phyloP scores from a whole-genome alignment of 2,329 filamentous ascomycete genomes.

The Fusarium sp. region DNA sequence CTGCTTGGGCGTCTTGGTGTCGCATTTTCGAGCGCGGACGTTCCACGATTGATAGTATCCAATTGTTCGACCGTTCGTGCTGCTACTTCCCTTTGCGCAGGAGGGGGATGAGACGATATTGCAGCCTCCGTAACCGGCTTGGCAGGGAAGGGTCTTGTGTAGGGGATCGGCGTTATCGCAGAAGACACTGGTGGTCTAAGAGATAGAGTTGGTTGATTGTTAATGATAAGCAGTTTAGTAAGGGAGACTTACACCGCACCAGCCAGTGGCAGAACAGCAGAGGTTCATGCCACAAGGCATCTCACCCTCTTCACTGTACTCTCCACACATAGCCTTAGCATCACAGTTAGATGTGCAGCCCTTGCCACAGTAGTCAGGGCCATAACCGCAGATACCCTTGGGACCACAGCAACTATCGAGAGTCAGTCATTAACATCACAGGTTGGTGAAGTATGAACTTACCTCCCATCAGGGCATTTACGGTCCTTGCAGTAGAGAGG shows the following conservation, averaged over 20 bases:
- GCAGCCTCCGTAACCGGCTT: constrained; percentile 14
- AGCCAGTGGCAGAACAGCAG: constrained; percentile 5
- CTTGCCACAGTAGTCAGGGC: constrained; percentile 3
- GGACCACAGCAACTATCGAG: background rate
- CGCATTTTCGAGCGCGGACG: constrained; percentile 12
- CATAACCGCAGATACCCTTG: constrained; percentile 1
- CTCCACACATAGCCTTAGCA: constrained; percentile 13
- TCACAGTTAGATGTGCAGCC: constrained; percentile 36
- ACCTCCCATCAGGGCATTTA: constrained; percentile 1
- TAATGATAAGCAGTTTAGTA: rapidly evolving
- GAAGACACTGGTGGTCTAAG: background rate
- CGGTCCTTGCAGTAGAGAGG: constrained; percentile 16
- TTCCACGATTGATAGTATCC: constrained; percentile 35
- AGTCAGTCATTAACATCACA: background rate
- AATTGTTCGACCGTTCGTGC: constrained; percentile 15
- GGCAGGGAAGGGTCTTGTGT: constrained; percentile 3
- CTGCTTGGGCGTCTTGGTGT: constrained; percentile 31
- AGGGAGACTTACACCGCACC: constrained; percentile 13
- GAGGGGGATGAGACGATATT: constrained; percentile 9
- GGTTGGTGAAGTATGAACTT: rapidly evolving
- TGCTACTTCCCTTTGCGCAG: constrained; percentile 7
- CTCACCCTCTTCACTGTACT: constrained; percentile 15
- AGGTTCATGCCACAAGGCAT: constrained; percentile 25
- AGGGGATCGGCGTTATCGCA: constrained; percentile 10
- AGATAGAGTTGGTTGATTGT: background rate